Base-by-base conservation (phyloP, 208 protist species). In the Trypanosoma theileri region DNA sequence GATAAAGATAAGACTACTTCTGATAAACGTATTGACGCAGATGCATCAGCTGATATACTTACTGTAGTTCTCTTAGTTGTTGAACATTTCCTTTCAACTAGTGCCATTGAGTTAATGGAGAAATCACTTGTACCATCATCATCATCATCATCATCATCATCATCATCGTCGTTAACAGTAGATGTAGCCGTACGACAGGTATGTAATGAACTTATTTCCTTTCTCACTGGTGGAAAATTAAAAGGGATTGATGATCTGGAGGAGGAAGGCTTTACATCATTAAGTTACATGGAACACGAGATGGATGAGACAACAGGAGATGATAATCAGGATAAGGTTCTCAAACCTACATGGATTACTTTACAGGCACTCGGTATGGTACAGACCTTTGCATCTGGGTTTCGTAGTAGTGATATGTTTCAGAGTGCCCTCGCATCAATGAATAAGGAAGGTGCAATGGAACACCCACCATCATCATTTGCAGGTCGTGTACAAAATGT, bases 141-240 rank as follows among this genome's bases (percentile, higher is more conserved):
- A 53, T 45, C 58, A 42, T 53, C 21, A 10, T 45, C 7, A 3
- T 16, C 17, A 17, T 41, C 46, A 10, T 17, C 8, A 12, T 42
- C 56, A 26, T 50, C 24, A 0, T 41, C 26, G 16, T 14, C 44
- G 1, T 41, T 58, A 40, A 53, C 41, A 8, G 54, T 46, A 22
- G 69, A 80, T 40, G 59, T 70, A 10, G 68, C 85, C 17, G 77
- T 93, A 13, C 77, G 76, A 4, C 56, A 65, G 14, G 84, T 81
- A 0, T 89, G 88, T 59, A 75, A 88, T 69, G 88, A 93, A 51
- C 46, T 93, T 0, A 81, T 93, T 11, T 67, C 66, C 14, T 69
- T 75, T 56, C 70, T 90, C 46, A 93, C 75, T 14, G 66, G 51
- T 31, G 75, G 66, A 3, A 66, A 53, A n/a, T 77, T 80, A 14